Evolutionary conservation across 176 grass and related monocot genomes (phyloP).

Genomic region (Puccinellia tenuiflora): DNA sequence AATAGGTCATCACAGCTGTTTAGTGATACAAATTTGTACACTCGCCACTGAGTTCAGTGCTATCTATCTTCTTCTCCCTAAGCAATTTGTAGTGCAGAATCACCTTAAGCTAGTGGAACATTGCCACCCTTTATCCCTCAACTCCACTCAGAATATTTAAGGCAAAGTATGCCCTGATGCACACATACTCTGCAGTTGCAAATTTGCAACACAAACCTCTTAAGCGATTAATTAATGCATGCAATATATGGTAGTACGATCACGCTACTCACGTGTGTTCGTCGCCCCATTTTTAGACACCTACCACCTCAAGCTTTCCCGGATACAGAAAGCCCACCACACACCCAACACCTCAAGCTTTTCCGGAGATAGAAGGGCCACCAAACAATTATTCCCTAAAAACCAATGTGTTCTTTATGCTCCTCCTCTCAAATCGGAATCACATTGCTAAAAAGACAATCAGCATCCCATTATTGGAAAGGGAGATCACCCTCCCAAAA

Average conservation of each 20-base stretch:
- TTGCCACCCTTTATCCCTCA: slow-evolving; percentile 7
- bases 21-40: not conserved
- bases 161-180: not conserved
- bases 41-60: not conserved
- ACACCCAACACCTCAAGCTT: not conserved
- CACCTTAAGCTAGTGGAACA: not conserved
- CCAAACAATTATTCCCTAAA: not conserved
- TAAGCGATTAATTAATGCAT: not conserved
- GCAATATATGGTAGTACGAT: not conserved
- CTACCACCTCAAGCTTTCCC: not conserved
- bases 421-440: slow-evolving; percentile 12
- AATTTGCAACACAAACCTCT: not conserved
- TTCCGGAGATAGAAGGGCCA: not conserved
- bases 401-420: not conserved
- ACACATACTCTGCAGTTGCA: not conserved
- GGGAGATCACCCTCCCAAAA: not conserved
- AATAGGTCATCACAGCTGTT: not conserved
- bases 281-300: not conserved
- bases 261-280: not conserved
- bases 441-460: not conserved
- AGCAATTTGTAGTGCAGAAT: not conserved
- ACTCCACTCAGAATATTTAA: slow-evolving; percentile 14
- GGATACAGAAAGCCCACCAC: not conserved
- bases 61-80: not conserved
- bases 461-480: slow-evolving; percentile 4